phyloP scores from a whole-genome alignment of 441 rosid species.

The Corymbia citriodora region DNA sequence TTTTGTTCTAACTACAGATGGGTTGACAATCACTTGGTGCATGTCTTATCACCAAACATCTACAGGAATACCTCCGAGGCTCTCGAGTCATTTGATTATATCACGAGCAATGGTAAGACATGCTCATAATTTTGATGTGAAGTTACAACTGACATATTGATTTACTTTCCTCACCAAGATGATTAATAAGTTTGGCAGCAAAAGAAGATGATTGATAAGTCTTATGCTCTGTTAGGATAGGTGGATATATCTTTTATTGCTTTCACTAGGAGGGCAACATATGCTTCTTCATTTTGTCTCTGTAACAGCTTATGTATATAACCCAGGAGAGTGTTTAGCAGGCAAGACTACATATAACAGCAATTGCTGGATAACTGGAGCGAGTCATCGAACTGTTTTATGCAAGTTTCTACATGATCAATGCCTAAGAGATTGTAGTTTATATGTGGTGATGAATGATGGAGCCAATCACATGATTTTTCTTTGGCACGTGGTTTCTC shows the following conservation, averaged over 20 bases:
- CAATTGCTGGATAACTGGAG: not conserved
- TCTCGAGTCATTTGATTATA: constrained; percentile 15
- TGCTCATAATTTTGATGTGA: not conserved
- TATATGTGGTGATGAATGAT: not conserved
- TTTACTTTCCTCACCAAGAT: not conserved
- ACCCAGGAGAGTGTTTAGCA: not conserved
- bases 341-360: not conserved
- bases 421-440: not conserved
- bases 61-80: constrained; percentile 11
- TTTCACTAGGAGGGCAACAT: not conserved
- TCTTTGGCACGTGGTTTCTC: not conserved
- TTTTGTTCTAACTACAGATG: not conserved
- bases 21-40: constrained; percentile 10
- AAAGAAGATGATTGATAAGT: not conserved
- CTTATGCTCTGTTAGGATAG: not conserved
- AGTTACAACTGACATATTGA: not conserved
- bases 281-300: not conserved
- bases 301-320: not conserved
- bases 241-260: not conserved
- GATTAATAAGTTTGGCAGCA: not conserved
- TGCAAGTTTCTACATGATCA: not conserved
- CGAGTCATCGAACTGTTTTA: not conserved
- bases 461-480: not conserved
- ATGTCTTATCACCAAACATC: constrained; percentile 15
- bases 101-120: constrained; percentile 13